Base-by-base conservation (phyloP, 2,329 filamentous ascomycete species). In the Pseudopyricularia javanii region DNA sequence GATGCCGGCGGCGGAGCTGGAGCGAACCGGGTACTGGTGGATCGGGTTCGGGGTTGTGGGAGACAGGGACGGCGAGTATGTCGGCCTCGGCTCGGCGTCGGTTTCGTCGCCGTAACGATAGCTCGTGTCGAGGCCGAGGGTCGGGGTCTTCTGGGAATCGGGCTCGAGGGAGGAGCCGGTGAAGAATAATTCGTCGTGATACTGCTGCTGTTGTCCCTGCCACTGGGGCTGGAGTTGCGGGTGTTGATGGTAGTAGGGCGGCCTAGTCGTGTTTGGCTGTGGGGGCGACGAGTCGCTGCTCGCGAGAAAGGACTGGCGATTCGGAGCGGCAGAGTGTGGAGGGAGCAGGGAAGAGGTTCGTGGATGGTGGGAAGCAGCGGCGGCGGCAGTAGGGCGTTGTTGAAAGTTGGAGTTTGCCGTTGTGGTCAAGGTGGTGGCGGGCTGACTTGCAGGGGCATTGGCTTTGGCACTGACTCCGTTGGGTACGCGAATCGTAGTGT, bases 1-100 rank as follows among this genome's bases (percentile, higher is more conserved):
- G 56, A 66, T 56, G 56, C 63, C 65, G 52, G 62, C 63, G 22
- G 63, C 60, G 55, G 61, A 68, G 54, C 62, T 68, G 11, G 68
- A 67, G 48, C 68, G 65, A 20, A 43, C 12, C 22, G 17, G 37
- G 8, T n/a, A 20, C 17, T n/a, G n/a, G 37, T 43, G 37, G 37
- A 20, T n/a, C 12, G 22, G 37, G n/a, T 1, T 22, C 17, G 37
- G 22, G 3, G 17, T 3, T n/a, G 3, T n/a, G 9, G 14, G 37
- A 43, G 37, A 43, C 37, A 9, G 5, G 37, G 37, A 43, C 37
- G n/a, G 17, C 49, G 68, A 69, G 51, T 64, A 64, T 9, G 59
- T 59, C 52, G 58, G 61, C 51, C 49, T 54, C 54, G 58, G 58
- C 51, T 54, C 53, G 54, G 53, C 55, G 28, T 59, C 53, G 15